Conservation (phyloP, 2,329 filamentous ascomycete species). For the Hymenoscyphus salicellus region DNA sequence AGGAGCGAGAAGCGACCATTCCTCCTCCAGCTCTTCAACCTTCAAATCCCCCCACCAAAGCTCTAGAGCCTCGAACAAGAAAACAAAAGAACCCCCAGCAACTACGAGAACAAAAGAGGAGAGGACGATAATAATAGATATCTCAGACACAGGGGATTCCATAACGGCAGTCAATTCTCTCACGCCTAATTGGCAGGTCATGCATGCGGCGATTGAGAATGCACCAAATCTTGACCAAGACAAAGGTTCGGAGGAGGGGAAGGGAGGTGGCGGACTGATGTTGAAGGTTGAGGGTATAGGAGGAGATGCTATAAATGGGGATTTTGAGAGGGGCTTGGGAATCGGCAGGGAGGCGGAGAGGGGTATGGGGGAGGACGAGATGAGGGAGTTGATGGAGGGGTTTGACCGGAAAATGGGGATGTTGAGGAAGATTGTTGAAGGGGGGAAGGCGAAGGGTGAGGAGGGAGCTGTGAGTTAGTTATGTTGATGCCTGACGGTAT, state of each 20-base stretch:
- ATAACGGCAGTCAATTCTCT: constrained; percentile 71
- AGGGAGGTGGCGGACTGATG: constrained; percentile 46
- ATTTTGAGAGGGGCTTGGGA: background rate
- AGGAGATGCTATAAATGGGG: background rate
- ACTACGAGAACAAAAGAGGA: constrained; percentile 25
- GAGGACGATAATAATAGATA: constrained; percentile 54
- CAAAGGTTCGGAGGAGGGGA: constrained; percentile 39
- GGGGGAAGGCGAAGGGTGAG: background rate
- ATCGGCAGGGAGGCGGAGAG: constrained; percentile 15
- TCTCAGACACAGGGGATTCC: constrained; percentile 47
- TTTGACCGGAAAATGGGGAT: constrained; percentile 58
- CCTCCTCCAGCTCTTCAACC: background rate
- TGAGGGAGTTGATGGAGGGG: constrained; percentile 51
- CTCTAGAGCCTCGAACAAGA: background rate
- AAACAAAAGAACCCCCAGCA: background rate
- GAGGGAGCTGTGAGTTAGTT: background rate
- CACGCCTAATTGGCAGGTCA: constrained; percentile 69
- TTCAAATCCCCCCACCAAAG: background rate
- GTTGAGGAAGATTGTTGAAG: constrained; percentile 48
- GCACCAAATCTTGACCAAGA: constrained; percentile 61
- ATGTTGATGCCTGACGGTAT: background rate
- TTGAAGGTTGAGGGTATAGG: constrained; percentile 57
- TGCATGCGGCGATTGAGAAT: constrained; percentile 49
- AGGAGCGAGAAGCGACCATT: background rate
- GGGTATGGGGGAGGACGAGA: constrained; percentile 43